Evolutionary conservation across 768 basidiomycete species (phyloP), one percentile per base, ranked within the genome.

Genomic region (Leccinum uliginosum): DNA sequence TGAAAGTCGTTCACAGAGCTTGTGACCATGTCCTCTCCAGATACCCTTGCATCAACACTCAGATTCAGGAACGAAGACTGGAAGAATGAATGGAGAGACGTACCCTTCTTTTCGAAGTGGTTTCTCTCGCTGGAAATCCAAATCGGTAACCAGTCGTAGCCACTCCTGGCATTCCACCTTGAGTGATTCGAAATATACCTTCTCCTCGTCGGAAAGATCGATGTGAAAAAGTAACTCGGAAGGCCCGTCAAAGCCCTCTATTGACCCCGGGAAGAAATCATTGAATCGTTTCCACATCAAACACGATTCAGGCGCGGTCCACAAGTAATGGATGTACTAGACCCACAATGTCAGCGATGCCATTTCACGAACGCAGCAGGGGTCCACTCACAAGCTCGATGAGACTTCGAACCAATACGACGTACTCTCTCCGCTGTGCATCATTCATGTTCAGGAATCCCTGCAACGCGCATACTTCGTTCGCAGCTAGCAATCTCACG

Each of bases 221-320:
- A 50, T 10, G 14, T 72, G 70, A 21, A 72, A 69, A 19, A 61
- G 54, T 24, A 66, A 24, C 11, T 53, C 54, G 1, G 66, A 71
- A 1, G 63, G 60, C 35, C 24, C 23, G 6, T 61, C 23, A 1
- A 29, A 1, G 17, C 55, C 61, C 9, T 53, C 30, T 1, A 72
- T 34, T 9, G 59, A 71, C 8, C 65, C 4, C n/a, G 69, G 70
- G 38, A 71, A 72, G 48, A 67, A 62, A 49, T 69, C 60, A 3
- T 67, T 65, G 35, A 72, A 54, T 26, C 54, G 49, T 29, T 57
- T 56, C 14, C 40, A 50, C 0, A 71, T 45, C 6, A 69, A 54
- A 55, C 58, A 67, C 24, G 65, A 65, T 44, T 72, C 69, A 3
- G 67, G 63, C 8, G 67, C 56, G 1, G 62, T 61, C 67, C 64